Evolutionary conservation across 148 eudicot species (phyloP).

Genomic region (Camellia sinensis): DNA sequence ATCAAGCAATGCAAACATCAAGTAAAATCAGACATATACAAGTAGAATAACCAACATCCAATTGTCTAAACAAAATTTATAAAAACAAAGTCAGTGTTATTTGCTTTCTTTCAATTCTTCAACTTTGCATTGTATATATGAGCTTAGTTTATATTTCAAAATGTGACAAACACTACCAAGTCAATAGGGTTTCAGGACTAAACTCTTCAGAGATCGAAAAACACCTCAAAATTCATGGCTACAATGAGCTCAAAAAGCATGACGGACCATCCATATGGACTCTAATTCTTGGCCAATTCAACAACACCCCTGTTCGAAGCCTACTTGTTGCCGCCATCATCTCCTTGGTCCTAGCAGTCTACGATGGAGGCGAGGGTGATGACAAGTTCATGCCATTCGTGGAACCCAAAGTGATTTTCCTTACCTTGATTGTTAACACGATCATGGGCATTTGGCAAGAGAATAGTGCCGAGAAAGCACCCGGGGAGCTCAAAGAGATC

Average conservation of each 20-base stretch:
- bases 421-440: constrained; percentile 25
- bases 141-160: no score
- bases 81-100: no score
- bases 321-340: constrained; percentile 23
- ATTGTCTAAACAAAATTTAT: no score
- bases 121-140: no score
- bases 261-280: constrained; percentile 25
- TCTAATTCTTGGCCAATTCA: constrained; percentile 25
- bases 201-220: constrained; percentile 17
- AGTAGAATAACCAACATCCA: no score
- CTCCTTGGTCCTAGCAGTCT: constrained; percentile 28
- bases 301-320: constrained; percentile 26
- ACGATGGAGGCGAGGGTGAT: constrained; percentile 26
- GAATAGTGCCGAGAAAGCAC: constrained; percentile 29
- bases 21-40: no score
- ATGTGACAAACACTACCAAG: constrained; percentile 16
- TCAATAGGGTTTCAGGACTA: constrained; percentile 4
- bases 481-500: constrained; percentile 26
- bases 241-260: constrained; percentile 30
- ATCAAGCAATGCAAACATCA: no score
- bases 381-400: constrained; percentile 23
- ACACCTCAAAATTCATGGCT: constrained; percentile 17
- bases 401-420: constrained; percentile 27
- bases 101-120: no score
- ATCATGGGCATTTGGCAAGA: constrained; percentile 33